phyloP scores from a whole-genome alignment of 768 basidiomycete genomes.

The Phlegmacium glaucopus region DNA sequence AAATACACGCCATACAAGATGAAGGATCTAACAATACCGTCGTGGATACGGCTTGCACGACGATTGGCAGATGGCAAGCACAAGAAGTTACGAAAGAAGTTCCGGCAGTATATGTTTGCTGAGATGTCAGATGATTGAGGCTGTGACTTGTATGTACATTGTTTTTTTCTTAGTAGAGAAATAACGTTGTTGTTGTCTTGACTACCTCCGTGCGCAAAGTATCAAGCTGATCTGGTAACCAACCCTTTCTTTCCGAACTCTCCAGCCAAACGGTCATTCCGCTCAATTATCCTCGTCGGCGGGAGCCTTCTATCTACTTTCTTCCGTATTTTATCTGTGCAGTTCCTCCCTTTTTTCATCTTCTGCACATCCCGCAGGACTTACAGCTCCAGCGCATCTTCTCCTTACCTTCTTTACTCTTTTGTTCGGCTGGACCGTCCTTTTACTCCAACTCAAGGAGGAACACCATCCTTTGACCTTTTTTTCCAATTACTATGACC shows the following conservation, averaged over 20 bases:
- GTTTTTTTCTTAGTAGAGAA: slow-evolving; percentile 14
- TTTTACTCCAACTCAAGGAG: slow-evolving; percentile 30
- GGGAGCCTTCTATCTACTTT: slow-evolving; percentile 24
- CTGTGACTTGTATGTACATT: slow-evolving; percentile 2
- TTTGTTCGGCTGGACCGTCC: slow-evolving; percentile 59
- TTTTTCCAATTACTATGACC: slow-evolving; percentile 45
- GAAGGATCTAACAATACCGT: slow-evolving; percentile 73
- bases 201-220: slow-evolving; percentile 25
- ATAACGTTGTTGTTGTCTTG: slow-evolving; percentile 37
- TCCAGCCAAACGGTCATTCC: slow-evolving; percentile 24
- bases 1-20: slow-evolving; percentile 69
- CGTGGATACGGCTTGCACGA: slow-evolving; percentile 68
- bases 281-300: slow-evolving; percentile 35
- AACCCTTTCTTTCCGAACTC: slow-evolving; percentile 28
- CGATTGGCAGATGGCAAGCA: slow-evolving; percentile 51
- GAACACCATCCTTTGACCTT: slow-evolving; percentile 21
- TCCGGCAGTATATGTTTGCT: slow-evolving; percentile 71
- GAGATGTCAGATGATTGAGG: slow-evolving; percentile 11
- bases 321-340: slow-evolving; percentile 22
- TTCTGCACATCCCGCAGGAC: slow-evolving; percentile 11
- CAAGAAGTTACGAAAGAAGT: slow-evolving; percentile 56
- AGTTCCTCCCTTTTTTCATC: slow-evolving; percentile 12
- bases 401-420: slow-evolving; percentile 21
- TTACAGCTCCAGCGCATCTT: slow-evolving; percentile 22
- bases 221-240: slow-evolving; percentile 33